Percentiles rank a stretch among this genome's conserved stretches.
These are phyloP conservation scores for Lodderomyces jiufengensis DNA, from an alignment of 1,139 yeast genomes.

Conservation along the genomic window DNA sequence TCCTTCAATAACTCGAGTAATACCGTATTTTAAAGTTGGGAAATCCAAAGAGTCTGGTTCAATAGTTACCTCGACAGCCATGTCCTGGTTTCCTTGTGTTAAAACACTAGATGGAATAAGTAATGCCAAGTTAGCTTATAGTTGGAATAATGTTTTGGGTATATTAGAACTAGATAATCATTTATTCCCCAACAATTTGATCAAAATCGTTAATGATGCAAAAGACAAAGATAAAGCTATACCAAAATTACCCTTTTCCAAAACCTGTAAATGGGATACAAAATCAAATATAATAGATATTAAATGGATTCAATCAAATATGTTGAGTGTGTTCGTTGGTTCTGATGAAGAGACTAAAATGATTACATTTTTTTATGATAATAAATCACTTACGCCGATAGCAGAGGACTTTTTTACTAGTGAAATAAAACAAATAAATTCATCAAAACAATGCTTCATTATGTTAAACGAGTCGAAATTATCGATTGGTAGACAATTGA, in stretches of 20 bases:
- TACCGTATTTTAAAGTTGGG: slow-evolving; percentile 51
- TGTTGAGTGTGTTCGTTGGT: slow-evolving; percentile 38
- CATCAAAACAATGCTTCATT: slow-evolving; percentile 25
- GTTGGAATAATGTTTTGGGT: slow-evolving; percentile 60
- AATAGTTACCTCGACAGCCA: slow-evolving; percentile 3
- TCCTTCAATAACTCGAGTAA: slow-evolving; percentile 19
- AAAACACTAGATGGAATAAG: slow-evolving; percentile 26
- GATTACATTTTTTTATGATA: slow-evolving; percentile 12
- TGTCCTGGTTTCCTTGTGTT: slow-evolving; percentile 55
- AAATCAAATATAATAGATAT: slow-evolving; percentile 40
- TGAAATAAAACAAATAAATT: slow-evolving; percentile 18
- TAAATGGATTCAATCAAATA: slow-evolving; percentile 57
- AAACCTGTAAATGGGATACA: slow-evolving; percentile 44
- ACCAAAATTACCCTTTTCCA: slow-evolving; percentile 38
- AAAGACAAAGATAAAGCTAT: slow-evolving; percentile 39
- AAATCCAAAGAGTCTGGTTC: slow-evolving; percentile 29
- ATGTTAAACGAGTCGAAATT: slow-evolving; percentile 17
- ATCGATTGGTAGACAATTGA: slow-evolving; percentile 54
- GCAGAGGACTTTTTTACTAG: slow-evolving; percentile 5
- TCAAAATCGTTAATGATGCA: slow-evolving; percentile 28
- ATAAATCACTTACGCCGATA: slow-evolving; percentile 4
- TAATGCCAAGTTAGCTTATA: slow-evolving; percentile 57
- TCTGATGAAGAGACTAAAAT: slow-evolving; percentile 3
- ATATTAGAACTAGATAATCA: slow-evolving; percentile 48
- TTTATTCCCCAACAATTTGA: slow-evolving; percentile 26